phyloP scores from a whole-genome alignment of 1,139 yeast genomes.

The Wickerhamomyces sp. region DNA sequence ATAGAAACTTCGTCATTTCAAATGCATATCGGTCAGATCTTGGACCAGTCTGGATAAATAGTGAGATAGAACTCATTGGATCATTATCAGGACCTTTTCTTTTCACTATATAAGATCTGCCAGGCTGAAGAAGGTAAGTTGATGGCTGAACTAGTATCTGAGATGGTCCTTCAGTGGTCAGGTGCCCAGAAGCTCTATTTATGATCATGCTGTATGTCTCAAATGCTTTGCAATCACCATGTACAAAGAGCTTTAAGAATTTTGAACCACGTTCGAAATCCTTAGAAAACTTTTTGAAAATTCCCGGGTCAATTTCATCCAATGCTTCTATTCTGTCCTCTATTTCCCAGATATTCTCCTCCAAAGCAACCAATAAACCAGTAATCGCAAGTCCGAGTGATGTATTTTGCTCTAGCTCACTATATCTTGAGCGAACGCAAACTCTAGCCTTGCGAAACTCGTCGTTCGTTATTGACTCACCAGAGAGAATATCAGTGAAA shows the following conservation, averaged over 20 bases:
- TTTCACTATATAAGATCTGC: constrained; percentile 31
- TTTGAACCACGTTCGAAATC: constrained; percentile 25
- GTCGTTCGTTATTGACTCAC: constrained; percentile 23
- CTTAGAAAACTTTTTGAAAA: constrained; percentile 25
- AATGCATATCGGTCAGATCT: constrained; percentile 31
- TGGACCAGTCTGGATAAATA: constrained; percentile 51
- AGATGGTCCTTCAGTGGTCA: constrained; percentile 7
- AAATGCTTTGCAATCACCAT: constrained; percentile 39
- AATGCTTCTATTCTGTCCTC: constrained; percentile 50
- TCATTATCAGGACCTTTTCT: constrained; percentile 35
- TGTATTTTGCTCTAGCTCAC: constrained; percentile 31
- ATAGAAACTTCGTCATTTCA: constrained; percentile 39
- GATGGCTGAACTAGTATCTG: constrained; percentile 25
- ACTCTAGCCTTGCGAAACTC: constrained; percentile 41
- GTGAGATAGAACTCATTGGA: constrained; percentile 43
- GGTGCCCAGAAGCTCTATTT: constrained; percentile 19
- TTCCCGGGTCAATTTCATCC: constrained; percentile 50
- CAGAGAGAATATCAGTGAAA: constrained; percentile 8
- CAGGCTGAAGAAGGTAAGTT: constrained; percentile 33
- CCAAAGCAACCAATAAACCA: constrained; percentile 45
- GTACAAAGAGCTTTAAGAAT: constrained; percentile 39
- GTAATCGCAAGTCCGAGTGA: constrained; percentile 43
- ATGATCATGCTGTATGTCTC: constrained; percentile 15
- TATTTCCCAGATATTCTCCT: constrained; percentile 45
- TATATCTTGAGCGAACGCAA: constrained; percentile 39